Percentiles rank a stretch among this genome's conserved stretches.
Evolutionary conservation across 805 yeast genomes (phyloP).

Genomic region (Metschnikowia cubensis): DNA sequence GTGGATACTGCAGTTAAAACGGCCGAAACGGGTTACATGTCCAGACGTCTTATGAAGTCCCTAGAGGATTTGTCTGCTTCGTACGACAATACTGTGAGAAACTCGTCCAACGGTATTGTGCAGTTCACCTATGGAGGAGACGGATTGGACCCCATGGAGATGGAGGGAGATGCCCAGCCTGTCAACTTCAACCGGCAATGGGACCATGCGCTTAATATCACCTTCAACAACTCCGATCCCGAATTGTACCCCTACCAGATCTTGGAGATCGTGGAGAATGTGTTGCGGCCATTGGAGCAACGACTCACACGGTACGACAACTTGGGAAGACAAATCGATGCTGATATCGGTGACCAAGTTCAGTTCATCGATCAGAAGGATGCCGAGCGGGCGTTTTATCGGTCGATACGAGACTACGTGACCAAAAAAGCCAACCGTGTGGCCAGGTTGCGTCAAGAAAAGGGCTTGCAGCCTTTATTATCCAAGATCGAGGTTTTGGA

Average conservation of each 20-base stretch:
- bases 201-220: slow-evolving; percentile 82
- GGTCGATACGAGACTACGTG: slow-evolving; percentile 66
- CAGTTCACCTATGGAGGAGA: slow-evolving; percentile 99
- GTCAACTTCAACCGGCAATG: slow-evolving; percentile 92
- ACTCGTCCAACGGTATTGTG: slow-evolving; percentile 92
- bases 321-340: slow-evolving; percentile 50
- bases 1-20: slow-evolving; percentile 99
- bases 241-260: slow-evolving; percentile 73
- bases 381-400: slow-evolving; percentile 82
- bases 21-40: slow-evolving; percentile 98
- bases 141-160: slow-evolving; percentile 95
- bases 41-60: slow-evolving; percentile 96
- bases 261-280: slow-evolving; percentile 46
- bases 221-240: slow-evolving; percentile 51
- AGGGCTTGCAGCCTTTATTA: slow-evolving; percentile 46
- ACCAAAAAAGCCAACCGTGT: slow-evolving; percentile 52
- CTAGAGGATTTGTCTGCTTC: slow-evolving; percentile 91
- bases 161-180: slow-evolving; percentile 98
- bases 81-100: slow-evolving; percentile 92
- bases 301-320: slow-evolving; percentile 67
- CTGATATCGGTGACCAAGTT: slow-evolving; percentile 44
- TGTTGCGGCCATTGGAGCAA: slow-evolving; percentile 59
- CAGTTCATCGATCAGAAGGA: slow-evolving; percentile 79
- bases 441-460: slow-evolving; percentile 51
- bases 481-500: slow-evolving; percentile 32